Evolutionary conservation across 495 filamentous ascomycete genomes (phyloP), one percentile per base, ranked within the genome.

Genomic region (Aspergillus egyptiacus): DNA sequence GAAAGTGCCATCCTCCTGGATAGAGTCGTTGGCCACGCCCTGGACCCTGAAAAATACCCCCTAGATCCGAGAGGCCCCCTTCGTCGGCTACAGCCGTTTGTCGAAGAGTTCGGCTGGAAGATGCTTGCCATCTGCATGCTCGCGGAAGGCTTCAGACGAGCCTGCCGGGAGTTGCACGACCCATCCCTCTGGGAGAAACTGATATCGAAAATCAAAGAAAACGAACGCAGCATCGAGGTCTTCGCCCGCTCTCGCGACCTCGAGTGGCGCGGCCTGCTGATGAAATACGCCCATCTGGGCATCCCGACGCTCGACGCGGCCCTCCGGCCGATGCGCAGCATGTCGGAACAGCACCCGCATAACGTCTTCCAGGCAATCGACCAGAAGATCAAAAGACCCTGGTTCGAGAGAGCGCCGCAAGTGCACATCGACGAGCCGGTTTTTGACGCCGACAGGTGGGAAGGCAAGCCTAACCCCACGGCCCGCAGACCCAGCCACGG

Each of bases 101-200:
- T 50, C 15, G 11, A 36, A 2, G 18, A 9, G 0, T 38, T 61
- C 14, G 64, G 62, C 3, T 73, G 67, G 67, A 61, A 53, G 46
- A 56, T 68, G 33, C 58, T 68, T 30, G 42, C 59, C 22, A 68
- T 73, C 20, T 65, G 64, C 25, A 48, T 63, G 9, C 45, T 57
- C 14, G 50, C 69, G 0, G 58, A 63, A 44, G 55, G 53, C 4
- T 73, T 73, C 53, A 61, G 63, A 14, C 30, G 43, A 5, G 56
- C 61, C 0, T 48, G 36, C 32, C 2, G 27, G 14, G 25, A 40
- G 3, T 20, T 51, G 13, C 38, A 33, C 15, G 15, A 39, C 19
- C 3, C 10, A 15, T 19, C 15, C 23, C n/a, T 51, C 1, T 70
- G 61, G 66, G 25, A 54, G 5, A 10, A 17, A 4, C 14, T 71